A percentile compares a stretch with the other conserved stretches of the same genome.
These are phyloP conservation scores for Micromonas commoda DNA, from an alignment of 139 green algal species.

Conservation along the genomic window DNA sequence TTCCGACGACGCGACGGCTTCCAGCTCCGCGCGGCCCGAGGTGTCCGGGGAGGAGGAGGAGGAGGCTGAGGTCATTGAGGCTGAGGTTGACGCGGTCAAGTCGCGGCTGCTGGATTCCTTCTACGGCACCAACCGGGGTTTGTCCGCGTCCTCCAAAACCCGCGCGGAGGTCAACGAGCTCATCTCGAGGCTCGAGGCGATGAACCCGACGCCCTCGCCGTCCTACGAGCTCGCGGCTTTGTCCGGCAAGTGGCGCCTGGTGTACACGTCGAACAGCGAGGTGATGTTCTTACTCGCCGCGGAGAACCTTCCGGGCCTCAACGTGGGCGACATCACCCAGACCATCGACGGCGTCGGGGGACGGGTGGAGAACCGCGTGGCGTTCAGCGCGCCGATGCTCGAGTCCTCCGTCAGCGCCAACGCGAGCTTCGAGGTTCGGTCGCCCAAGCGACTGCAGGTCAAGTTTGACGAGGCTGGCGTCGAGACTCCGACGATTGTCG, in stretches of 20 bases:
- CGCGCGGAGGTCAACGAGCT: slow-evolving; percentile 79
- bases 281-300: slow-evolving; percentile 71
- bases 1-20: too few species aligned
- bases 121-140: slow-evolving; percentile 67
- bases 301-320: slow-evolving; percentile 66
- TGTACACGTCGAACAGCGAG: slow-evolving; percentile 84
- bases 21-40: too few species aligned
- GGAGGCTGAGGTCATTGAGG: too few species aligned
- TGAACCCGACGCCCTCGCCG: slow-evolving; percentile 64
- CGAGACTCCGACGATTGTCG: neutral
- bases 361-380: slow-evolving; percentile 71
- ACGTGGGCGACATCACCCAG: slow-evolving; percentile 79
- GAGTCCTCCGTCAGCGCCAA: slow-evolving; percentile 52
- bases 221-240: slow-evolving; percentile 22
- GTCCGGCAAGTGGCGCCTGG: slow-evolving; percentile 57
- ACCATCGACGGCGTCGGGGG: slow-evolving; percentile 52
- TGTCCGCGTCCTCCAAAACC: slow-evolving; percentile 55
- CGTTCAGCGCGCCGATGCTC: slow-evolving; percentile 52
- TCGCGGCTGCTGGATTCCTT: slow-evolving; percentile 67
- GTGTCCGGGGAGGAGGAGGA: too few species aligned
- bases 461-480: neutral
- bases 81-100: slow-evolving; percentile 41
- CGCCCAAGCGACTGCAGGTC: slow-evolving; percentile 77
- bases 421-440: slow-evolving; percentile 70
- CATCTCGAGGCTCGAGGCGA: slow-evolving; percentile 78